Conservation (phyloP, 257 asterid species). For the Asclepias syriaca region DNA sequence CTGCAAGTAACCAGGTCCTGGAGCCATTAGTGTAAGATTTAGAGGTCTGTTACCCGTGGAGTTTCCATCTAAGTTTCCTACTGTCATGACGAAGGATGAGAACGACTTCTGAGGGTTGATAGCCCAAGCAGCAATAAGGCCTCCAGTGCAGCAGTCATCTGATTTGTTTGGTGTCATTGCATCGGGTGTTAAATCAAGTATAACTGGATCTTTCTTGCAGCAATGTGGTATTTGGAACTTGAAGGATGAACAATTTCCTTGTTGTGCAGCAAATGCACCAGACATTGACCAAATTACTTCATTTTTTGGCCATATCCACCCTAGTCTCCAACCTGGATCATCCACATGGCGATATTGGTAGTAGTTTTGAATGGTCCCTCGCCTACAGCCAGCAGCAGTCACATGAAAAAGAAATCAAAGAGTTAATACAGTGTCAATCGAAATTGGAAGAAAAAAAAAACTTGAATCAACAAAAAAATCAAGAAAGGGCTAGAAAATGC, state of each 20-base stretch:
- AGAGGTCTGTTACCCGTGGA: conserved; percentile 32
- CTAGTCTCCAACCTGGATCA: conserved; percentile 62
- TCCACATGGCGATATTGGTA: conserved; percentile 60
- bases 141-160: conserved; percentile 50
- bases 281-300: conserved; percentile 59
- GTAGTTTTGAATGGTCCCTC: conserved; percentile 58
- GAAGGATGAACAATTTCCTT: conserved; percentile 58
- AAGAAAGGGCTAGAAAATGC: background rate
- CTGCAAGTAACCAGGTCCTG: conserved; percentile 66
- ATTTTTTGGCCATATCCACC: conserved; percentile 53
- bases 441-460: background rate
- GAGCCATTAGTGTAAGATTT: conserved; percentile 50
- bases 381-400: conserved; percentile 33
- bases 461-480: background rate
- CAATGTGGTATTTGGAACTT: conserved; percentile 47
- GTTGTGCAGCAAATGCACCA: conserved; percentile 52
- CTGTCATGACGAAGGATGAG: conserved; percentile 44
- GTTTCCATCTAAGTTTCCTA: conserved; percentile 54
- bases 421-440: no score
- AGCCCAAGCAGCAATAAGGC: conserved; percentile 47
- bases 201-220: conserved; percentile 42
- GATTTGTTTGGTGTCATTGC: conserved; percentile 29
- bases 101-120: conserved; percentile 37
- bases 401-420: background rate
- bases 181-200: conserved; percentile 43